Evolutionary conservation across 1,139 yeast species (phyloP).

Genomic region (Kluyveromyces sp.): DNA sequence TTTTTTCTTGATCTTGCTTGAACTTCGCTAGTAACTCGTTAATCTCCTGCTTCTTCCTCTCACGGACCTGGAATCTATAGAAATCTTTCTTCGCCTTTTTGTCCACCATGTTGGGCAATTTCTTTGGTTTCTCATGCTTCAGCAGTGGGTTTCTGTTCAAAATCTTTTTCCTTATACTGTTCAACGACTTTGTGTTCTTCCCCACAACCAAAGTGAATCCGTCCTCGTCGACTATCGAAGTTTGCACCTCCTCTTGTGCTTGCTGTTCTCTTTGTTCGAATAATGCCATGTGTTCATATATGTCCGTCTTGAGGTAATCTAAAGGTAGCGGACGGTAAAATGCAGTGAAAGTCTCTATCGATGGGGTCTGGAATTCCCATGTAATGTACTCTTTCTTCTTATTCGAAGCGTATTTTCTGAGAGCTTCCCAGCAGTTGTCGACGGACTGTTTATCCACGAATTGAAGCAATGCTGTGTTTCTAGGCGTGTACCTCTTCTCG

Average conservation of each 20-base stretch:
- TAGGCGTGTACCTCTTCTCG: conserved; percentile 45
- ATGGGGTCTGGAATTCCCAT: conserved; percentile 31
- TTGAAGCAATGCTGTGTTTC: conserved; percentile 64
- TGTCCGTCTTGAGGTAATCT: conserved; percentile 30
- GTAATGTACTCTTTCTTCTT: conserved; percentile 18
- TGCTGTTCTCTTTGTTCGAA: conserved; percentile 70
- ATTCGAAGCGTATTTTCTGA: conserved; percentile 42
- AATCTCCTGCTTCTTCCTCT: conserved; percentile 87
- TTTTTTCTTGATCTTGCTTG: conserved; percentile 84
- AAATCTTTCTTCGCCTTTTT: conserved; percentile 85
- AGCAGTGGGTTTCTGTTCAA: conserved; percentile 30
- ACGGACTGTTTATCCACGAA: conserved; percentile 73
- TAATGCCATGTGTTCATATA: conserved; percentile 40
- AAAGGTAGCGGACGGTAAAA: conserved; percentile 31
- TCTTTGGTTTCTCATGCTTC: conserved; percentile 27
- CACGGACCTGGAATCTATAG: conserved; percentile 93
- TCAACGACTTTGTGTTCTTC: conserved; percentile 64
- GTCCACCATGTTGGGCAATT: conserved; percentile 42
- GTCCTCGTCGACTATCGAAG: conserved; percentile 75
- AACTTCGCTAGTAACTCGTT: conserved; percentile 76
- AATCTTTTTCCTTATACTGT: conserved; percentile 31
- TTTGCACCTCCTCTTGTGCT: conserved; percentile 52
- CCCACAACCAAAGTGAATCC: conserved; percentile 91
- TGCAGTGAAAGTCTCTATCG: conserved; percentile 27
- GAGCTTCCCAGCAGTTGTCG: conserved; percentile 54